A percentile compares a stretch with the other conserved stretches of the same genome.
Conservation (phyloP, 768 basidiomycete genomes). For the Xanthoconium purpureum region DNA sequence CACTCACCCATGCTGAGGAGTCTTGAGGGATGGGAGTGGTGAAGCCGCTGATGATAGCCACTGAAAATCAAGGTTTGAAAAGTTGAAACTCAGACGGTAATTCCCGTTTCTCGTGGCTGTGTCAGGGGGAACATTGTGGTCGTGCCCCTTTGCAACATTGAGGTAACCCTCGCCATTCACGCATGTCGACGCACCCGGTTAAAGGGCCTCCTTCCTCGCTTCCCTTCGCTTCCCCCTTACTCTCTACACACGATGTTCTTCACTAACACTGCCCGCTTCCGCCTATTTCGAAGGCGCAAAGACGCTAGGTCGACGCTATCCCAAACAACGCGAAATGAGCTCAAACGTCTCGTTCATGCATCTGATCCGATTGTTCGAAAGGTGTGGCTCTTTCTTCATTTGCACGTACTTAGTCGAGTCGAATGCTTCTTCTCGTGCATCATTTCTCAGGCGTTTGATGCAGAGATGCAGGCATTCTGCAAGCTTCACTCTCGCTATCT, state of each 20-base stretch:
- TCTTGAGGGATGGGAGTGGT: slow-evolving; percentile 58
- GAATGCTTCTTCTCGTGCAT: slow-evolving; percentile 2
- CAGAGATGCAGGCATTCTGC: slow-evolving; percentile 96
- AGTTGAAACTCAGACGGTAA: slow-evolving; percentile 30
- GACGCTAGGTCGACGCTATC: slow-evolving; percentile 37
- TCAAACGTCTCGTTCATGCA: slow-evolving; percentile 62
- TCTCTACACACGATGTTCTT: slow-evolving; percentile 19
- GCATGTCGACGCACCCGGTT: slow-evolving; percentile 21
- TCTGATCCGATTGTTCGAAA: slow-evolving; percentile 55
- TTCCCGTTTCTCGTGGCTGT: slow-evolving; percentile 23
- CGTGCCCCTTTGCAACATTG: background rate
- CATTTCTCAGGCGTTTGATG: slow-evolving; percentile 59
- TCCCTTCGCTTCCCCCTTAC: slow-evolving; percentile 23
- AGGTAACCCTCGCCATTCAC: slow-evolving; percentile 12
- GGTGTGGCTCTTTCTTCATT: slow-evolving; percentile 38
- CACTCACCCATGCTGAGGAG: slow-evolving; percentile 73
- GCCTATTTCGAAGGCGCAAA: slow-evolving; percentile 43
- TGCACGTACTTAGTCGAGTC: slow-evolving; percentile 30
- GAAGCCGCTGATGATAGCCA: slow-evolving; percentile 51
- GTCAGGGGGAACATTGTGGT: background rate
- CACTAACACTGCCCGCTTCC: slow-evolving; percentile 33
- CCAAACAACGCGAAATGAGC: slow-evolving; percentile 65
- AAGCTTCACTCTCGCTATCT: slow-evolving; percentile 95
- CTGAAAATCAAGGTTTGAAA: slow-evolving; percentile 37
- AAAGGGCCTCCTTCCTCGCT: slow-evolving; percentile 27